Conservation (phyloP, 805 yeast genomes). For the Lachancea meyersii region DNA sequence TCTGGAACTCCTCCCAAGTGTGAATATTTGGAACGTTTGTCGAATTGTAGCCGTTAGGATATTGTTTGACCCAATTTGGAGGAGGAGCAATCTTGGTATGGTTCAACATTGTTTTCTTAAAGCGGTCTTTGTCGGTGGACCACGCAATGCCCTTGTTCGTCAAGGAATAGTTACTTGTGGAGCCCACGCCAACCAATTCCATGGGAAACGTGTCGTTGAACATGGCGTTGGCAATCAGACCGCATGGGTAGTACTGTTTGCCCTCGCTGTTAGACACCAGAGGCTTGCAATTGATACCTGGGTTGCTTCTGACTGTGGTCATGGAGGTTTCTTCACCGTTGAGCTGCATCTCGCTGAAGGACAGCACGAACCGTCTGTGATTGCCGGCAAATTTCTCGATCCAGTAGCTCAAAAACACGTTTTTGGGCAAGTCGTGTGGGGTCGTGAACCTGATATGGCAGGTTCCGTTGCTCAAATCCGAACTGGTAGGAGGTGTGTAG, state of each 20-base stretch:
- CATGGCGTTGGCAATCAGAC: conserved; percentile 84
- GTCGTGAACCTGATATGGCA: conserved; percentile 72
- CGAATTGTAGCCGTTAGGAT: conserved; percentile 84
- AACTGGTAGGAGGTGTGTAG: conserved; percentile 39
- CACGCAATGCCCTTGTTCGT: conserved; percentile 69
- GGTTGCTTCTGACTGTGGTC: conserved; percentile 43
- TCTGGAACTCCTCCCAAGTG: conserved; percentile 77
- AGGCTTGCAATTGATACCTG: conserved; percentile 59
- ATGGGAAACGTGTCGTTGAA: conserved; percentile 80
- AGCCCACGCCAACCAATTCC: conserved; percentile 22
- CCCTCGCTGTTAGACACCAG: conserved; percentile 47
- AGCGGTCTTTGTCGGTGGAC: conserved; percentile 68
- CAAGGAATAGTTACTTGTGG: conserved; percentile 21
- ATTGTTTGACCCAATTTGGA: conserved; percentile 76
- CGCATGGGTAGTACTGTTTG: conserved; percentile 83
- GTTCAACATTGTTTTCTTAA: conserved; percentile 64
- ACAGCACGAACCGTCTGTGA: conserved; percentile 87
- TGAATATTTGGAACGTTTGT: conserved; percentile 72
- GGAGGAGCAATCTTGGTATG: conserved; percentile 81
- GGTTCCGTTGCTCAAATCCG: conserved; percentile 40
- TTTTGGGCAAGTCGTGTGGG: conserved; percentile 66
- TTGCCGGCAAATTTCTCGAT: conserved; percentile 88
- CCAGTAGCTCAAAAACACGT: conserved; percentile 71
- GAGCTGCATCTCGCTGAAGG: conserved; percentile 80
- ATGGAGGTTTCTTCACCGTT: conserved; percentile 65